Percentiles rank a stretch among this genome's conserved stretches.
phyloP scores from a whole-genome alignment of 495 filamentous ascomycete genomes.

The Hyaloscypha bicolor region DNA sequence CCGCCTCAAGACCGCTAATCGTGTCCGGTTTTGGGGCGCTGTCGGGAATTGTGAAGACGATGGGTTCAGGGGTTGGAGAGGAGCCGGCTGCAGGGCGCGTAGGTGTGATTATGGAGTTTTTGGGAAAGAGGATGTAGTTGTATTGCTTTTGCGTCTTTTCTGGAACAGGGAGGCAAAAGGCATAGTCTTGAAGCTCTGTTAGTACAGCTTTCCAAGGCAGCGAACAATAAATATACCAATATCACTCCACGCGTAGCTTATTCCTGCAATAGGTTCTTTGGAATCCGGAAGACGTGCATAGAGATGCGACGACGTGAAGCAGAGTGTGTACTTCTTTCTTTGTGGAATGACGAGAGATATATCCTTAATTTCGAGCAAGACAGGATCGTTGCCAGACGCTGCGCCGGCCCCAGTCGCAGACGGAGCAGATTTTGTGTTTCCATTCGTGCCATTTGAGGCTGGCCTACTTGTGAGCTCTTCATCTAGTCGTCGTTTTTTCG shows the following conservation, averaged over 20 bases:
- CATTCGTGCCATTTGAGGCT: slow-evolving; percentile 26
- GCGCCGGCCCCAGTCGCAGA: slow-evolving; percentile 2
- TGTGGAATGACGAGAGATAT: slow-evolving; percentile 79
- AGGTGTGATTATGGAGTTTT: slow-evolving; percentile 54
- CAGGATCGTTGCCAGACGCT: slow-evolving; percentile 41
- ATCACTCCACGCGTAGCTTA: slow-evolving; percentile 65
- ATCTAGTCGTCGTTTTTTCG: slow-evolving; percentile 54
- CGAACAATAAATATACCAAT: slow-evolving; percentile 59
- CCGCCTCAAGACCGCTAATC: slow-evolving; percentile 46
- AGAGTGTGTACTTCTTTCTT: slow-evolving; percentile 88
- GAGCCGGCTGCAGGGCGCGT: slow-evolving; percentile 36
- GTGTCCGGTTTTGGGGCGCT: slow-evolving; percentile 67
- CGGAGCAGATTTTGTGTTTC: slow-evolving; percentile 13
- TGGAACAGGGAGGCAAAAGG: slow-evolving; percentile 82
- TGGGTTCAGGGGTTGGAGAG: slow-evolving; percentile 57
- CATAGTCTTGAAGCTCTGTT: slow-evolving; percentile 59
- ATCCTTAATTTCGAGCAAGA: slow-evolving; percentile 66
- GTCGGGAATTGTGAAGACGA: slow-evolving; percentile 82
- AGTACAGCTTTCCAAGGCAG: slow-evolving; percentile 18
- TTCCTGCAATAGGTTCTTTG: slow-evolving; percentile 66
- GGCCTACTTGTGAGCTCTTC: slow-evolving; percentile 36
- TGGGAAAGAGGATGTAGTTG: slow-evolving; percentile 88
- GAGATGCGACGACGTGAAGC: slow-evolving; percentile 67
- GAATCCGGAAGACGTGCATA: slow-evolving; percentile 67
- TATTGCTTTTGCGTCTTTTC: slow-evolving; percentile 87